Evolutionary conservation across 257 asterid genomes (phyloP).

Genomic region (Fraxinus quadrangulata): DNA sequence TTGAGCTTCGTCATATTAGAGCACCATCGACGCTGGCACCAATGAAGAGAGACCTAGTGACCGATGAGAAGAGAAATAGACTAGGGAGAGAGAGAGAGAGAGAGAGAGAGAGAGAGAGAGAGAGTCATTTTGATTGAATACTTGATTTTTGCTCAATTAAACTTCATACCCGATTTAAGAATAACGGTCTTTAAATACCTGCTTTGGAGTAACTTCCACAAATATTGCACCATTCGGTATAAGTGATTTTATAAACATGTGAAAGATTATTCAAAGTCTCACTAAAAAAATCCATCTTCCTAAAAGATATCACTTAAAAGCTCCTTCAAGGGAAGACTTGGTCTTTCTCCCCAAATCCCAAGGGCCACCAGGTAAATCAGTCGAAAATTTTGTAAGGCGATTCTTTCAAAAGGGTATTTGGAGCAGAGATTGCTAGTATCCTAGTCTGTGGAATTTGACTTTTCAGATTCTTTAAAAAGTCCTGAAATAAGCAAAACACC

Average conservation of each 20-base stretch:
- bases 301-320: slow-evolving; percentile 73
- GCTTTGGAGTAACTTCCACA: too few species aligned
- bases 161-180: too few species aligned
- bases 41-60: too few species aligned
- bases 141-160: too few species aligned
- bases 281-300: slow-evolving; percentile 82
- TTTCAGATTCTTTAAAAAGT: slow-evolving; percentile 90
- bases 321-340: slow-evolving; percentile 85
- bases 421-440: slow-evolving; percentile 95
- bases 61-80: too few species aligned
- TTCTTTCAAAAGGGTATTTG: slow-evolving; percentile 87
- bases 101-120: too few species aligned
- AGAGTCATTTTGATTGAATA: too few species aligned
- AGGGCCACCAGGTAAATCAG: slow-evolving; percentile 35
- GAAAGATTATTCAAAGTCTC: slow-evolving; percentile 89
- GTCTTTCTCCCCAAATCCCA: slow-evolving; percentile 43
- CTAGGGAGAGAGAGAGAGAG: too few species aligned
- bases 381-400: slow-evolving; percentile 78
- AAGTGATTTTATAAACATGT: slow-evolving; percentile 81
- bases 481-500: slow-evolving; percentile 56
- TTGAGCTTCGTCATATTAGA: too few species aligned
- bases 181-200: too few species aligned
- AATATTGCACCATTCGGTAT: slow-evolving; percentile 50
- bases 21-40: too few species aligned
- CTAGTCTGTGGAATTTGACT: slow-evolving; percentile 99